Conservation (phyloP, 345 rosid species). For the Schrenkiella parvula region DNA sequence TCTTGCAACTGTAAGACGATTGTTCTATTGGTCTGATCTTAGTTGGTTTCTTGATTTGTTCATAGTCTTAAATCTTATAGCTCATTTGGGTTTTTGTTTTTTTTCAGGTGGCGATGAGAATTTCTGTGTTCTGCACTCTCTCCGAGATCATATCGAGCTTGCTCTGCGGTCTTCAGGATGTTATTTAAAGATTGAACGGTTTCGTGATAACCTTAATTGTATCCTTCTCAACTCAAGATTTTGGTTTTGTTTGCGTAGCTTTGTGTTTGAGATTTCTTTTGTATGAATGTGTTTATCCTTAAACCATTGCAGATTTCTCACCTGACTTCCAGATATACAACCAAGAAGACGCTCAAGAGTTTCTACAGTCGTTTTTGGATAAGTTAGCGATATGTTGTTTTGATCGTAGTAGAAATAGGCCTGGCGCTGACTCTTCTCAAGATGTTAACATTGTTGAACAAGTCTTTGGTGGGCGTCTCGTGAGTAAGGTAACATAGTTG, state of each 20-base stretch:
- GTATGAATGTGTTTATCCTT: slow-evolving; percentile 33
- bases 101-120: slow-evolving; percentile 46
- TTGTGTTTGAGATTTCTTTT: not conserved
- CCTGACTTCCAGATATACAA: slow-evolving; percentile 49
- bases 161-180: slow-evolving; percentile 61
- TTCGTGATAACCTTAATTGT: slow-evolving; percentile 62
- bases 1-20: slow-evolving; percentile 45
- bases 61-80: not conserved
- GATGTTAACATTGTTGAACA: slow-evolving; percentile 50
- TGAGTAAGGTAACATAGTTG: slow-evolving; percentile 55
- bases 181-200: slow-evolving; percentile 37
- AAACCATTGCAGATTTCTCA: slow-evolving; percentile 49
- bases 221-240: slow-evolving; percentile 32
- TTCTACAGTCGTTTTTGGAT: slow-evolving; percentile 68
- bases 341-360: slow-evolving; percentile 94
- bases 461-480: slow-evolving; percentile 75
- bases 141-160: slow-evolving; percentile 54
- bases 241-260: not conserved
- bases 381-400: slow-evolving; percentile 62
- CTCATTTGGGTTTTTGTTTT: not conserved
- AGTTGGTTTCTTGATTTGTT: not conserved
- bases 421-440: slow-evolving; percentile 18
- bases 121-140: slow-evolving; percentile 59
- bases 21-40: not conserved
- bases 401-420: slow-evolving; percentile 22